Evolutionary conservation across 2,329 filamentous ascomycete genomes (phyloP), one percentile per base, ranked within the genome.

Genomic region (Fusarium humuli): DNA sequence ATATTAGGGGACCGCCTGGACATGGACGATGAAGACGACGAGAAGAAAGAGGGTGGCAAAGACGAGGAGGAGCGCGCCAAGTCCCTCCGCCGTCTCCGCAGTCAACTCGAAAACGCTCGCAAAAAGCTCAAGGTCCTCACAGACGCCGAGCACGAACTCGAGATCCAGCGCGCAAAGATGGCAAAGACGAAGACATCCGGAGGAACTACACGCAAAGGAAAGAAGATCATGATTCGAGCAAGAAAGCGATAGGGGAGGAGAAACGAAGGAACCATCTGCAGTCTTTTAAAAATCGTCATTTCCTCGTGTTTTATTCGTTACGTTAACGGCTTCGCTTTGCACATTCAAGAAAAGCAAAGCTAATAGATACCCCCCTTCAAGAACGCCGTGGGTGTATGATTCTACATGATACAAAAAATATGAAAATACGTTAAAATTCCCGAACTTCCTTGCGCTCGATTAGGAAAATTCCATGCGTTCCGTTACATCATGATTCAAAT

Each of bases 151-250:
- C 79, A 82, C 41, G 81, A 85, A 71, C 81, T 91, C 27, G 88
- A 88, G 66, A 64, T 88, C 57, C 87, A 90, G 77, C 82, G 85
- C 63, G 86, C 87, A 20, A 87, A 85, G 77, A 91, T 90, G 88
- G 87, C 87, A 37, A 91, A 91, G 82, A 89, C 88, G 70, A 82
- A 86, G 11, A 90, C 88, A 3, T 84, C 86, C 8, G 87, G 87
- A 40, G 87, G 87, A 16, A 75, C 83, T n/a, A 90, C 86, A 29
- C 88, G 88, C 76, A 82, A 82, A 41, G 88, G 89, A 25, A 86
- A 86, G 78, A 90, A 88, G 80, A 85, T 90, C 68, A 90, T 88
- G 82, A 83, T 90, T 58, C 84, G 87, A 68, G 83, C 87, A 77
- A 83, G 89, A 69, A 91, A 91, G 83, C 83, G 87, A 75, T 90